These are phyloP conservation scores for Cylindrodendrum hubeiense DNA, from an alignment of 2,329 filamentous ascomycete genomes.

Conservation along the genomic window DNA sequence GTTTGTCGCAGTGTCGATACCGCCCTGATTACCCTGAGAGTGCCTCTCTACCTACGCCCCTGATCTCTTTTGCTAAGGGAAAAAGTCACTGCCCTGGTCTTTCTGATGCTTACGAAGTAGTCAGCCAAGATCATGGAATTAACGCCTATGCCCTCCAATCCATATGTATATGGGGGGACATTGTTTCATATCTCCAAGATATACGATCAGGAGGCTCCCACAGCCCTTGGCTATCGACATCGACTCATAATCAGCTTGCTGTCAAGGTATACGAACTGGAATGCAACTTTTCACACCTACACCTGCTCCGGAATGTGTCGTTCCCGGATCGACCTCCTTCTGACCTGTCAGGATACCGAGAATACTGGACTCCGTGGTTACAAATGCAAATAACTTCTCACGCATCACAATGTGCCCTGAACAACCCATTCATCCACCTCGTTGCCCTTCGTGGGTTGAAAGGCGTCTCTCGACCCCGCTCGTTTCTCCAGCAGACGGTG, in stretches of 20 bases:
- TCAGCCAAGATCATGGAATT: conserved; percentile 21
- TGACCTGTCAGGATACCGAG: conserved; percentile 25
- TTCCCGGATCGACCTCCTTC: conserved; percentile 33
- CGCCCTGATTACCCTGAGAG: conserved; percentile 31
- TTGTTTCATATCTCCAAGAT: conserved; percentile 34
- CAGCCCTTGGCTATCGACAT: conserved; percentile 38
- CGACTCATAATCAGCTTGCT: conserved; percentile 31
- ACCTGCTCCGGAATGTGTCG: conserved; percentile 36
- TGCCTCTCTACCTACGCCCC: conserved; percentile 12
- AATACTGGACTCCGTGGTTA: conserved; percentile 40
- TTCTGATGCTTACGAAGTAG: conserved; percentile 36
- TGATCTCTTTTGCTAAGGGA: conserved; percentile 11
- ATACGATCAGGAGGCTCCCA: conserved; percentile 34
- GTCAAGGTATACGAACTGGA: conserved; percentile 40
- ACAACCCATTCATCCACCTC: conserved; percentile 42
- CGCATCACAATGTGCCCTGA: conserved; percentile 32
- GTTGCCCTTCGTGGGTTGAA: conserved; percentile 34
- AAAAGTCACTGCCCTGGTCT: conserved; percentile 39
- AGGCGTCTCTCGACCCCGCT: conserved; percentile 33
- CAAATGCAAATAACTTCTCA: conserved; percentile 40
- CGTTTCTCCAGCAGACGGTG: conserved; percentile 39
- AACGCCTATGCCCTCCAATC: conserved; percentile 19
- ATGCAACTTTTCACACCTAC: conserved; percentile 26
- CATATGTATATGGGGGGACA: conserved; percentile 32
- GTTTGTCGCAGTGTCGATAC: background rate